Evolutionary conservation across 1,139 yeast species (phyloP).

Genomic region (Geotrichum macrosporum): DNA sequence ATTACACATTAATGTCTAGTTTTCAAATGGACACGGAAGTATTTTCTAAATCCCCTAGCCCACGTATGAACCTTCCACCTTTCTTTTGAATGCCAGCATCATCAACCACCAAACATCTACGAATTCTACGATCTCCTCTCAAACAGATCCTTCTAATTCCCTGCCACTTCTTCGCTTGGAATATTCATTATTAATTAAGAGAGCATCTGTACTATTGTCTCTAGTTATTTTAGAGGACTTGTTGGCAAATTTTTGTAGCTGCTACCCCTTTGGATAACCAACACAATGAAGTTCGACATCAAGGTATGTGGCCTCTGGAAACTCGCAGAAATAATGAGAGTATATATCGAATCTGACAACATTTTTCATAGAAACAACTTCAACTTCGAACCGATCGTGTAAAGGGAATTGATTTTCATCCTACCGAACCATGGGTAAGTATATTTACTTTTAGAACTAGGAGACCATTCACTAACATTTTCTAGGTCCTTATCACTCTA

Average conservation of each 20-base stretch:
- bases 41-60: not conserved
- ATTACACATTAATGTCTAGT: too few species aligned
- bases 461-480: constrained; percentile 5
- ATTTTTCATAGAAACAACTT: constrained; percentile 56
- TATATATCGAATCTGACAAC: constrained; percentile 28
- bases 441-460: not conserved
- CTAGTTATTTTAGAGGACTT: not conserved
- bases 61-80: constrained; percentile 2
- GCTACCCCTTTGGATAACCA: constrained; percentile 3
- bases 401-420: constrained; percentile 97
- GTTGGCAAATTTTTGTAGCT: not conserved
- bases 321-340: too few species aligned
- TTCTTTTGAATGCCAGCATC: not conserved
- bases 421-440: constrained; percentile 86
- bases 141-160: not conserved
- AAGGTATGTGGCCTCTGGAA: constrained; percentile 23
- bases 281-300: constrained; percentile 30
- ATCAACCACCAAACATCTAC: not conserved
- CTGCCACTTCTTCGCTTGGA: too few species aligned
- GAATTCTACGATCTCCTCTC: not conserved
- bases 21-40: constrained; percentile 10
- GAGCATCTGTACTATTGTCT: too few species aligned
- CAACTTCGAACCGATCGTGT: constrained; percentile 91
- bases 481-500: constrained; percentile 60
- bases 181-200: too few species aligned